Evolutionary conservation across 345 rosid genomes (phyloP), one percentile per base, ranked within the genome.

Genomic region (Reutealis trisperma): DNA sequence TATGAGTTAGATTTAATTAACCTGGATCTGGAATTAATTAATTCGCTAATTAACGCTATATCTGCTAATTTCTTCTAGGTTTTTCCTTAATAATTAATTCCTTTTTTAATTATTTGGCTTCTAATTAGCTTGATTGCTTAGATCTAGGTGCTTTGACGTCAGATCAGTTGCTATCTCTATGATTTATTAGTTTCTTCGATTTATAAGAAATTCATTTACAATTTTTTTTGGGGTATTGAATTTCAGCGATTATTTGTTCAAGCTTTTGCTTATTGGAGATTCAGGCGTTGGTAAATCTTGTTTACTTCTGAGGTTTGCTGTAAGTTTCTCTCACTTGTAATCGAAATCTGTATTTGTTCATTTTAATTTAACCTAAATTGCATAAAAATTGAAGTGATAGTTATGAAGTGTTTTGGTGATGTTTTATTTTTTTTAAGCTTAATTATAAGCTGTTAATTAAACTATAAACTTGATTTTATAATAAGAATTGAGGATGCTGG

Each of bases 251-350:
- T 81, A 81, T 73, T 73, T 81, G 78, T 81, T 81, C 78, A 81
- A 81, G 80, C 84, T 81, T 68, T 44, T 81, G 81, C 84, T 81
- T 52, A 81, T 81, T 21, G 84, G 84, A 68, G 84, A 81, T 77
- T 81, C 84, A 15, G 84, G 84, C 37, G 84, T 81, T 10, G 84
- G 84, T 5, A 81, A 81, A 67, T 81, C 84, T 10, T 81, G 84
- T 68, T 67, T 81, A 21, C 84, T 81, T 62, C 65, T 81, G 63
- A 73, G 84, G 74, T 81, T 81, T 69, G 84, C 84, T 61, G 84
- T 81, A 68, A 72, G 84, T 81, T 60, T 62, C 58, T 63, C 0
- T 32, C 8, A 5, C 8, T 52, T 9, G 21, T 54, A 30, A 52
- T 32, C 15, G 41, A 1, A 18, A 52, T 30, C 57, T 70, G 4